Percentiles rank a stretch among this genome's conserved stretches.
Evolutionary conservation across 2,329 filamentous ascomycete genomes (phyloP).

Genomic region (Penicillium griseofulvum): DNA sequence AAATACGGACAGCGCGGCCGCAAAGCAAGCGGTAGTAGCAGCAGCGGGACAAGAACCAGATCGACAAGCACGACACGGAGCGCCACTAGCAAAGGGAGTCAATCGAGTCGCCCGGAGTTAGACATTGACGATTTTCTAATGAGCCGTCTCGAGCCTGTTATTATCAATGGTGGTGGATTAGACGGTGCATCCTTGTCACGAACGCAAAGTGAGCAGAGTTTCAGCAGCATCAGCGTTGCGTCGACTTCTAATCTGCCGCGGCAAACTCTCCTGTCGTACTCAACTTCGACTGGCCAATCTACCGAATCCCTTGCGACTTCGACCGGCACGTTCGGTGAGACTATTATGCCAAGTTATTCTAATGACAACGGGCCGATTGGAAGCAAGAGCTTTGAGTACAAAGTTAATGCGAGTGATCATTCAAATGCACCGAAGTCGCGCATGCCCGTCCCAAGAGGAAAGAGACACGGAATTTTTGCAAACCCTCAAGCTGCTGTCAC

Average conservation of each 20-base stretch:
- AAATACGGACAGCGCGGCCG: conserved; percentile 48
- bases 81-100: conserved; percentile 42
- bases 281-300: conserved; percentile 32
- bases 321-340: conserved; percentile 22
- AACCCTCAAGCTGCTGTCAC: conserved; percentile 24
- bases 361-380: not conserved
- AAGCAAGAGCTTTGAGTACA: conserved; percentile 9
- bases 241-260: conserved; percentile 27
- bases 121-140: conserved; percentile 51
- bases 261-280: conserved; percentile 21
- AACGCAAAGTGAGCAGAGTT: conserved; percentile 43
- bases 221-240: conserved; percentile 32
- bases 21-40: conserved; percentile 43
- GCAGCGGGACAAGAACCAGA: conserved; percentile 39
- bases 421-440: conserved; percentile 9
- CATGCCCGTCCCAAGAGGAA: conserved; percentile 27
- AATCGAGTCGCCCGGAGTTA: conserved; percentile 40
- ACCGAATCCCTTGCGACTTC: conserved; percentile 34
- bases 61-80: conserved; percentile 43
- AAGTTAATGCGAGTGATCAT: not conserved
- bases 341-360: conserved; percentile 7
- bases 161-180: conserved; percentile 48
- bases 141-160: conserved; percentile 49
- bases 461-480: conserved; percentile 13
- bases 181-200: conserved; percentile 34